Conservation (phyloP, 257 asterid species). For the Solanum pennellii region DNA sequence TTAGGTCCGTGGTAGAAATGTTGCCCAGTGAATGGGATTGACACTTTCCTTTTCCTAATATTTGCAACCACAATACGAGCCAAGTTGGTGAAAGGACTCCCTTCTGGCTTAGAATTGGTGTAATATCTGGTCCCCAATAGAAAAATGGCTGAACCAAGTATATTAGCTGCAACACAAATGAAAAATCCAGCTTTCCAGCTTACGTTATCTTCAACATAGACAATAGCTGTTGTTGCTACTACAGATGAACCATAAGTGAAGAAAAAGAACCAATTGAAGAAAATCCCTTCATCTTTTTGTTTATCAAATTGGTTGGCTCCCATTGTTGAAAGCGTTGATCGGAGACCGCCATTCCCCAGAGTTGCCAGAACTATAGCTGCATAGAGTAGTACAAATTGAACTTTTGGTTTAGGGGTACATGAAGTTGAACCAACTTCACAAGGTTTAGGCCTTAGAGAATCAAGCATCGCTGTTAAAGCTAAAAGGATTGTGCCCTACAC, state of each 20-base stretch:
- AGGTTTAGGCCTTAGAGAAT: constrained; percentile 18
- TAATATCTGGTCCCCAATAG: constrained; percentile 22
- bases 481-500: constrained; percentile 30
- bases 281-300: constrained; percentile 16
- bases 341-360: constrained; percentile 23
- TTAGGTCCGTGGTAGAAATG: not conserved
- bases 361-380: constrained; percentile 17
- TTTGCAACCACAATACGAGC: constrained; percentile 8
- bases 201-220: constrained; percentile 32
- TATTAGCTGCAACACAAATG: constrained; percentile 8
- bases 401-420: constrained; percentile 13
- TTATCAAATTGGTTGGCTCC: constrained; percentile 37
- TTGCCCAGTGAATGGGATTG: not conserved
- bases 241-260: not conserved
- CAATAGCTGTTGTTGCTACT: constrained; percentile 26
- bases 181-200: constrained; percentile 36
- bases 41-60: constrained; percentile 1
- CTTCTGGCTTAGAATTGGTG: not conserved
- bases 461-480: constrained; percentile 19
- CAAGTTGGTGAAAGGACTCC: constrained; percentile 6
- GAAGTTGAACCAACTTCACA: constrained; percentile 10
- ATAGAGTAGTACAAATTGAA: constrained; percentile 24
- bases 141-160: constrained; percentile 21
- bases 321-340: constrained; percentile 30
- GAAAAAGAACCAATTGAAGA: constrained; percentile 36